A percentile compares a stretch with the other conserved stretches of the same genome.
These are phyloP conservation scores for Solanum appendiculatum DNA, from an alignment of 257 asterid genomes.

Conservation along the genomic window DNA sequence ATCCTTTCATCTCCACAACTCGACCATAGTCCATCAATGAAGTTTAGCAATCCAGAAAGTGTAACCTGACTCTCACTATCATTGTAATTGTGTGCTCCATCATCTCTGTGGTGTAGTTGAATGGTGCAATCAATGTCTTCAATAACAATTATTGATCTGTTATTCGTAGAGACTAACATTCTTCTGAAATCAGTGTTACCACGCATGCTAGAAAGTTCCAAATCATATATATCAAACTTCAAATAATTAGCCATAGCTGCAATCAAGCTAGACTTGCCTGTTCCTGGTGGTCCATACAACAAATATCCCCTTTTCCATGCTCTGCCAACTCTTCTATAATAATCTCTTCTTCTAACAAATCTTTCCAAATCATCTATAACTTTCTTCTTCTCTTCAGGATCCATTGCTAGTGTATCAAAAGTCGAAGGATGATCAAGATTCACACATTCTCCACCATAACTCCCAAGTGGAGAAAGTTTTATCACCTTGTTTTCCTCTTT, in stretches of 20 bases:
- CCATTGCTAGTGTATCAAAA: conserved; percentile 27
- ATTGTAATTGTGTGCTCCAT: neutral
- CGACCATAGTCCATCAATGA: conserved; percentile 33
- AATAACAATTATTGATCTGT: conserved; percentile 11
- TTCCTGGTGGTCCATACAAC: conserved; percentile 23
- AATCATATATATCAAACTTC: conserved; percentile 13
- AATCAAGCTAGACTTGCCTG: conserved; percentile 17
- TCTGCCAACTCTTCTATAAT: conserved; percentile 21
- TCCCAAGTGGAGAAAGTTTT: conserved; percentile 6
- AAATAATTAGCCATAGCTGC: conserved; percentile 26
- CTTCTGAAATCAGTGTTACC: neutral
- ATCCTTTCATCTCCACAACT: conserved; percentile 35
- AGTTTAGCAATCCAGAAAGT: conserved; percentile 20
- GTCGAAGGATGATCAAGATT: conserved; percentile 29
- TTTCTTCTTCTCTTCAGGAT: conserved; percentile 4
- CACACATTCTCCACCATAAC: neutral
- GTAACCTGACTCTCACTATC: conserved; percentile 12
- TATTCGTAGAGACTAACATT: neutral
- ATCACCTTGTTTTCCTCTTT: conserved; percentile 9
- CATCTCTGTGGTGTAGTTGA: conserved; percentile 6
- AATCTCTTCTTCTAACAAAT: conserved; percentile 13
- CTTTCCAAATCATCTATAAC: conserved; percentile 14
- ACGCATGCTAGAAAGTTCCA: conserved; percentile 12
- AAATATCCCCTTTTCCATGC: conserved; percentile 26
- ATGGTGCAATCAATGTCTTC: conserved; percentile 25